Base-by-base conservation (phyloP, 2,329 filamentous ascomycete species). In the Colletotrichum gigasporum region DNA sequence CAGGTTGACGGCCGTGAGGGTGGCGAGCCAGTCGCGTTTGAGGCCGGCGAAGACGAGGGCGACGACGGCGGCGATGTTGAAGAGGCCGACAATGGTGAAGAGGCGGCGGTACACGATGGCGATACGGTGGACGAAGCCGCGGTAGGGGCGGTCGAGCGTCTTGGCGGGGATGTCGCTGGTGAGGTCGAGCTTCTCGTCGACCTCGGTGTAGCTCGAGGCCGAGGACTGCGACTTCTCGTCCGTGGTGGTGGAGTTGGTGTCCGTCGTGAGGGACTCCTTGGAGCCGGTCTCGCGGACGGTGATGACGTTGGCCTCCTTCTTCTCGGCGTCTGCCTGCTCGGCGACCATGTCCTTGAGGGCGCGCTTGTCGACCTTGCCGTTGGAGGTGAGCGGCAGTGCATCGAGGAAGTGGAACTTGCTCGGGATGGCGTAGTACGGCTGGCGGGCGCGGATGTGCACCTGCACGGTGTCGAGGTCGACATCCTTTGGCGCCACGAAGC, bases 321-420 rank as follows among this genome's bases (percentile, higher is more conserved):
- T 48, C 26, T 39, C 34, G 8, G 11, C 12, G 11, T 6, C 32
- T 26, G n/a, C n/a, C n/a, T 47, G 12, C 16, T 24, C 42, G 9
- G 34, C 34, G 34, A 74, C 78, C 34, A 81, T 66, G 10, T 70
- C 69, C 10, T 71, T 73, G 2, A 88, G 78, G 2, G 75, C 72
- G n/a, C 73, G 75, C 75, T 85, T 87, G 73, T 88, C 82, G 42
- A 86, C 79, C 72, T 88, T 88, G 34, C 86, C 86, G 60, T 88
- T 87, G 2, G 77, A 66, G 0, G 85, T 87, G 22, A 84, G 74
- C 0, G 84, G 84, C 30, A 88, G 76, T 3, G 75, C 72, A 0
- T 75, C 71, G 9, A 85, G 72, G 16, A 77, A 75, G 30, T 82
- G 75, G 69, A 83, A 80, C 51, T 74, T 72, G 10, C 78, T 76